Evolutionary conservation across 257 asterid species (phyloP), one percentile per base, ranked within the genome.

Genomic region (Plantago ovata): DNA sequence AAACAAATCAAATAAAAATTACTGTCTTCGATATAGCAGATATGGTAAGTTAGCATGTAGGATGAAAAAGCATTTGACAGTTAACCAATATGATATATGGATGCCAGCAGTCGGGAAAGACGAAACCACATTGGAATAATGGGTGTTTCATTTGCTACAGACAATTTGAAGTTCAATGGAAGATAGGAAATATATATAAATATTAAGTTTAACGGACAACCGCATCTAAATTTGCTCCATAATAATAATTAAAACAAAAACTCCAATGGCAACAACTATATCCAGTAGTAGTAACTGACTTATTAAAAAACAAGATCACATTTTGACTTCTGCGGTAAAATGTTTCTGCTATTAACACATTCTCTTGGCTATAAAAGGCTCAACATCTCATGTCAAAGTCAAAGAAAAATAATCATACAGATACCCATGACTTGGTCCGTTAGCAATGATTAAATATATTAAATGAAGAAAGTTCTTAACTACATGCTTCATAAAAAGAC

Each of bases 281-380:
- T 46, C 20, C 8, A 4, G 0, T 22, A 15, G 38, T 13, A 4
- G 24, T 12, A 48, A 10, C 6, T 7, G 13, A n/a, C 15, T 18
- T 10, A 46, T 18, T n/a, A n/a, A n/a, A n/a, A n/a, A n/a, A n/a
- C n/a, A n/a, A n/a, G n/a, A n/a, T n/a, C n/a, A n/a, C n/a, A n/a
- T n/a, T 23, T 53, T 28, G 9, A 53, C 58, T 53, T 28, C 7
- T n/a, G 13, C 7, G 1, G 12, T 20, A 51, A 22, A 53, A 53
- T n/a, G 28, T 53, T 28, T 53, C 58, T 10, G 38, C 13, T 2
- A 32, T 28, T 15, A 23, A 43, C 12, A 38, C 24, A 40, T 38
- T 33, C 43, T 46, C 51, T 47, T 16, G 44, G 10, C 47, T 38
- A 28, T 15, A 22, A 55, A 69, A 56, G 19, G 46, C 22, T 22